These are phyloP conservation scores for Fusarium brachygibbosum DNA, from an alignment of 2,329 filamentous ascomycete genomes.

Conservation along the genomic window DNA sequence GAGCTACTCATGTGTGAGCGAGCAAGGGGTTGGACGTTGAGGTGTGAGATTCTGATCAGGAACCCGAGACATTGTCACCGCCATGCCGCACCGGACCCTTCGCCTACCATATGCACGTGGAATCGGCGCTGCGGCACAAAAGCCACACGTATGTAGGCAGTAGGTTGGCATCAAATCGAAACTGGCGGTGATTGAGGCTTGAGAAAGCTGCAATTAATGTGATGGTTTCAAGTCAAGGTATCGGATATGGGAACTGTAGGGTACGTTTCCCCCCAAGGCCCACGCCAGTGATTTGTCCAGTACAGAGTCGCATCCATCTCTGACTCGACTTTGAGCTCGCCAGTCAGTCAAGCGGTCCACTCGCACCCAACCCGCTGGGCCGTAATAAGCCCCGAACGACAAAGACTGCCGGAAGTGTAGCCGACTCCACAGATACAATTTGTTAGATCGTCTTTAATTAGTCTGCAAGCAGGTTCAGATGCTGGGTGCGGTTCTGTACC, in stretches of 20 bases:
- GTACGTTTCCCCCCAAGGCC: constrained; percentile 8
- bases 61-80: constrained; percentile 51
- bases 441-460: constrained; percentile 36
- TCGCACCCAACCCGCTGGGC: constrained; percentile 49
- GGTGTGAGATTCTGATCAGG: constrained; percentile 42
- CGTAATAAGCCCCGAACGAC: constrained; percentile 47
- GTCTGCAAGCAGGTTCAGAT: constrained; percentile 30
- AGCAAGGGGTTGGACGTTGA: constrained; percentile 31
- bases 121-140: constrained; percentile 38
- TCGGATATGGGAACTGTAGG: constrained; percentile 29
- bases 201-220: constrained; percentile 29
- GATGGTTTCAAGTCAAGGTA: constrained; percentile 45
- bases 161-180: constrained; percentile 40
- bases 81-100: constrained; percentile 42
- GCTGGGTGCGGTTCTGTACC: constrained; percentile 26
- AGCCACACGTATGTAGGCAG: constrained; percentile 45
- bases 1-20: constrained; percentile 22
- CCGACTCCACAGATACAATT: constrained; percentile 49
- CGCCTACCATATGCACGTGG: constrained; percentile 43
- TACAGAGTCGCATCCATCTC: constrained; percentile 15
- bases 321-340: constrained; percentile 45
- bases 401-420: constrained; percentile 51
- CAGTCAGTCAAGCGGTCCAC: constrained; percentile 40
- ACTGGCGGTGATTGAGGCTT: constrained; percentile 46
- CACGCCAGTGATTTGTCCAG: constrained; percentile 11